These are phyloP conservation scores for Jimgerdemannia flammicorona DNA, from an alignment of 192 early-diverging fungal species.

Conservation along the genomic window DNA sequence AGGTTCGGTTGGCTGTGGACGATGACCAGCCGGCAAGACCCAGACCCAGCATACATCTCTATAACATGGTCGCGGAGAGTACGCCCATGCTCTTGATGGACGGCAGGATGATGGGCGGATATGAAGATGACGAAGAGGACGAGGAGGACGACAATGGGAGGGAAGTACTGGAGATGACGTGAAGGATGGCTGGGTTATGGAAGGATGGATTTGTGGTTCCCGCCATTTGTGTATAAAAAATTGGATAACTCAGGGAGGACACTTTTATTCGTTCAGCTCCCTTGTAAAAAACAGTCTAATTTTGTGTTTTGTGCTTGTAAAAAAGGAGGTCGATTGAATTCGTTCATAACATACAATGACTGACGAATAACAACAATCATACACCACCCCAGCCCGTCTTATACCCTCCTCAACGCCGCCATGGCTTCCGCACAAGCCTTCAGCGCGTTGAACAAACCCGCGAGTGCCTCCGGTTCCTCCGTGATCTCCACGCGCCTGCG, in stretches of 20 bases:
- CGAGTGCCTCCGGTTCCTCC: neutral
- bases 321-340: too few species aligned
- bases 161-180: neutral
- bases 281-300: too few species aligned
- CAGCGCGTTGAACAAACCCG: neutral
- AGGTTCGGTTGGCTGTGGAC: neutral
- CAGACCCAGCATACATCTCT: conserved; percentile 7
- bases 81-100: conserved; percentile 30
- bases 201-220: too few species aligned
- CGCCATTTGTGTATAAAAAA: too few species aligned
- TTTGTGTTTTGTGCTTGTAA: too few species aligned
- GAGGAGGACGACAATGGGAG: conserved; percentile 7
- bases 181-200: neutral
- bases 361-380: neutral
- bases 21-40: neutral
- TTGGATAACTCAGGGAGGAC: too few species aligned
- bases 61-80: conserved; percentile 28
- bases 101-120: conserved; percentile 14
- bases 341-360: too few species aligned
- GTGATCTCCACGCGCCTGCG: neutral
- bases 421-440: neutral
- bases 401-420: neutral
- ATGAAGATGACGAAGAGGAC: conserved; percentile 14
- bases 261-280: too few species aligned
- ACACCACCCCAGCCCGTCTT: neutral